Evolutionary conservation across 139 green algal species (phyloP), one percentile per base, ranked within the genome.

Genomic region (Coelastrella sp.): DNA sequence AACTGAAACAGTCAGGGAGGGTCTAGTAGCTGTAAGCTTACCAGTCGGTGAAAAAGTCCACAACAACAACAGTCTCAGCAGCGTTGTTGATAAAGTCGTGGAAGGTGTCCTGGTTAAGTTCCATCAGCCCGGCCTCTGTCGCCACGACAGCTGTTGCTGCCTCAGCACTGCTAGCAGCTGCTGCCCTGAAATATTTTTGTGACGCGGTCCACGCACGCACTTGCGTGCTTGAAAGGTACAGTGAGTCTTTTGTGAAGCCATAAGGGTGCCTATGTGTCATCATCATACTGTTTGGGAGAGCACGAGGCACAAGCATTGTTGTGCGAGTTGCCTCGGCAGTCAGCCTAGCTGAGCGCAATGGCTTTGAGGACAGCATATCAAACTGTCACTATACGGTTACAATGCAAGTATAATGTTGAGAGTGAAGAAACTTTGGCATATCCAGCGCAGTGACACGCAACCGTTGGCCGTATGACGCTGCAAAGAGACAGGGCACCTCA

Each of bases 21-120:
- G 68, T 11, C 4, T 76, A 75, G 19, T 19, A 27, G 24, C 68
- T 76, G 8, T 19, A 24, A 11, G 17, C 68, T 76, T 25, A 76
- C 82, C 82, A 87, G 82, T 93, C 90, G 22, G 95, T 97, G 92
- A 93, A 97, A 82, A 94, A 97, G 90, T 97, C 95, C 0, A 97
- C 92, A 9, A 97, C 91, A 6, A 96, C 90, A 15, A 97, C 89
- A 49, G 73, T 91, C 79, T 93, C 93, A 10, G 60, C 78, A 10
- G 63, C 63, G 19, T 20, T 15, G 7, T 91, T 57, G 19, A 91
- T 61, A 35, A 83, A 91, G 11, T 27, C 35, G 35, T 85, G 65
- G 78, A 91, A 91, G 11, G 63, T 74, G 25, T 80, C 87, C 68
- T 92, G 78, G 78, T 90, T 78, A 15, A 90, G 61, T 59, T 90